Conservation (phyloP, 495 filamentous ascomycete genomes). For the Platismatia glauca region DNA sequence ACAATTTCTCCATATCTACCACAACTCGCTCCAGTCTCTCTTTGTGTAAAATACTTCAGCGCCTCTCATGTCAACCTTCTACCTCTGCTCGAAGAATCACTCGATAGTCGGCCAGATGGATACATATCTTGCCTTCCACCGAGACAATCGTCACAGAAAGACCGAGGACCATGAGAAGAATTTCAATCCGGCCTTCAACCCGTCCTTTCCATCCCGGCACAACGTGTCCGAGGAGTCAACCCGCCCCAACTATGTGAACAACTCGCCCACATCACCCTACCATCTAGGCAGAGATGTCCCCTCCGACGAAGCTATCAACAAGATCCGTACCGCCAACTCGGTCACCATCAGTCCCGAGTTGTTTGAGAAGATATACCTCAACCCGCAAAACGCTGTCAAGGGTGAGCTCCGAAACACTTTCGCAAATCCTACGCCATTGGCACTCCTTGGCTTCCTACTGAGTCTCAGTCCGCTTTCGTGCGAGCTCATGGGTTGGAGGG, state of each 20-base stretch:
- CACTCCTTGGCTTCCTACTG: slow-evolving; percentile 57
- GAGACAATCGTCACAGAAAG: slow-evolving; percentile 14
- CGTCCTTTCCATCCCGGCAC: slow-evolving; percentile 29
- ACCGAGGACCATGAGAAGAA: slow-evolving; percentile 19
- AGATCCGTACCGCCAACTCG: slow-evolving; percentile 41
- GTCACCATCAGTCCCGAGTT: slow-evolving; percentile 53
- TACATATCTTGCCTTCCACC: slow-evolving; percentile 21
- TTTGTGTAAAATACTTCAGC: not conserved
- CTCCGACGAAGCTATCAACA: slow-evolving; percentile 23
- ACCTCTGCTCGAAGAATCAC: slow-evolving; percentile 21
- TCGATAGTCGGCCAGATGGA: slow-evolving; percentile 20
- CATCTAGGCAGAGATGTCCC: slow-evolving; percentile 16
- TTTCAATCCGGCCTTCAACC: slow-evolving; percentile 31
- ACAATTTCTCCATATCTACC: not conserved
- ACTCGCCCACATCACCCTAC: slow-evolving; percentile 17
- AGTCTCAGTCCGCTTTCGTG: slow-evolving; percentile 54
- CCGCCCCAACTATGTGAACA: slow-evolving; percentile 17
- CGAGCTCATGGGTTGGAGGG: slow-evolving; percentile 63
- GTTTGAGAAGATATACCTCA: slow-evolving; percentile 68
- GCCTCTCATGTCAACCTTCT: slow-evolving; percentile 19
- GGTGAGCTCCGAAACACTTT: slow-evolving; percentile 50
- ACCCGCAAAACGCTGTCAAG: slow-evolving; percentile 51
- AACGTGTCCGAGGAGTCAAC: slow-evolving; percentile 23
- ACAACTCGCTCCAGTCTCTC: not conserved
- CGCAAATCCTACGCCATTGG: slow-evolving; percentile 61